Conservation (phyloP, 345 rosid species). For the Noccaea bulbosa region DNA sequence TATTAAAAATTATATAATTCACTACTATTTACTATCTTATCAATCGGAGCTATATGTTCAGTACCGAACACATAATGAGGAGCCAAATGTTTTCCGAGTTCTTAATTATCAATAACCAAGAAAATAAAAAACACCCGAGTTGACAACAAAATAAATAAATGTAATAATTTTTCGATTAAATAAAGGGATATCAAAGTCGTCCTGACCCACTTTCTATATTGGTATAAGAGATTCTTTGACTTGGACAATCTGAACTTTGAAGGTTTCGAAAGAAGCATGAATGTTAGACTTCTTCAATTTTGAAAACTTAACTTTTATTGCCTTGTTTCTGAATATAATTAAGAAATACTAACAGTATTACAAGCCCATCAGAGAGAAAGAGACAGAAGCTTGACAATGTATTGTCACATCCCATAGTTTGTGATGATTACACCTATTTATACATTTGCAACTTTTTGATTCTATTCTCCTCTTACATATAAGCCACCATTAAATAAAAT, state of each 20-base stretch:
- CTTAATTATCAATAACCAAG: no score
- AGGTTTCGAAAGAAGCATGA: slow-evolving; percentile 31
- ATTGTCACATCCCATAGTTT: slow-evolving; percentile 61
- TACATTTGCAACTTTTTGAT: slow-evolving; percentile 35
- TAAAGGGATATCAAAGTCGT: slow-evolving; percentile 29
- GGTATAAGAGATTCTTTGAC: slow-evolving; percentile 43
- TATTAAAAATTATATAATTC: fast-evolving
- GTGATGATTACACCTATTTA: slow-evolving; percentile 57
- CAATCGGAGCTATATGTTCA: no score
- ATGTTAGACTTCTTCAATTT: slow-evolving; percentile 14
- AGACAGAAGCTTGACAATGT: slow-evolving; percentile 49
- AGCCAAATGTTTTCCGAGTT: no score
- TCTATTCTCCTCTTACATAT: slow-evolving; percentile 33
- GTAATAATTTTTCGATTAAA: neutral
- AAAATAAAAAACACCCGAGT: no score
- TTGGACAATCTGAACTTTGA: slow-evolving; percentile 31
- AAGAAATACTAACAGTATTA: slow-evolving; percentile 23
- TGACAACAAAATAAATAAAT: neutral
- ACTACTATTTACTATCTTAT: fast-evolving
- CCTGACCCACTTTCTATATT: slow-evolving; percentile 44
- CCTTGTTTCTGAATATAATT: slow-evolving; percentile 8
- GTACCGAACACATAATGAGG: no score
- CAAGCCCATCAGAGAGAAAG: slow-evolving; percentile 33
- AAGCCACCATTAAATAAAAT: slow-evolving; percentile 25
- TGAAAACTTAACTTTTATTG: slow-evolving; percentile 10